phyloP scores from a whole-genome alignment of 2,329 filamentous ascomycete genomes.

The Aspergillus melleus region DNA sequence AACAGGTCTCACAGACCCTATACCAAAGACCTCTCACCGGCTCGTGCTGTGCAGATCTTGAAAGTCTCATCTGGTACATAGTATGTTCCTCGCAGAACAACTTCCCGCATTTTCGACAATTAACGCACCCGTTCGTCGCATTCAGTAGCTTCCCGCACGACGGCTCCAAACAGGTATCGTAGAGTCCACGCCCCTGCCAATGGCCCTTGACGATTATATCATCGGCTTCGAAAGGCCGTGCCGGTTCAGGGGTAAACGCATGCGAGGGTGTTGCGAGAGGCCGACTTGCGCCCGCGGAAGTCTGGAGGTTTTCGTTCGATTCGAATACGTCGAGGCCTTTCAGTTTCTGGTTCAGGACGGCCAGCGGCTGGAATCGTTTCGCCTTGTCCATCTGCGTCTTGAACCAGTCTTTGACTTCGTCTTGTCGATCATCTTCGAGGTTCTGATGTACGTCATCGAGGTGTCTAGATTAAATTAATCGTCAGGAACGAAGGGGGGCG shows the following conservation, averaged over 20 bases:
- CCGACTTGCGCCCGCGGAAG: slow-evolving; percentile 39
- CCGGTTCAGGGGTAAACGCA: slow-evolving; percentile 33
- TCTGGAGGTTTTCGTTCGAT: slow-evolving; percentile 70
- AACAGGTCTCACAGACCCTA: slow-evolving; percentile 97
- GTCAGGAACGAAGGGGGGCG: neutral
- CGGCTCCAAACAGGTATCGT: slow-evolving; percentile 84
- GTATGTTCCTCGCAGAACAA: slow-evolving; percentile 97
- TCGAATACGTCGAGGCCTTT: slow-evolving; percentile 93
- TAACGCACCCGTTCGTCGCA: slow-evolving; percentile 77
- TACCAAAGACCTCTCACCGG: slow-evolving; percentile 90
- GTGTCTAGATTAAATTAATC: slow-evolving; percentile 53
- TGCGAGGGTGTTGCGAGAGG: slow-evolving; percentile 24
- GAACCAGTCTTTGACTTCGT: slow-evolving; percentile 97
- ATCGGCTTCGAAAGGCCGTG: slow-evolving; percentile 68
- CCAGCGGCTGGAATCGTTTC: slow-evolving; percentile 88
- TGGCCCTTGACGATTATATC: slow-evolving; percentile 84
- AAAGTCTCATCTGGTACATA: slow-evolving; percentile 99
- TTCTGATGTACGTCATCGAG: slow-evolving; percentile 90
- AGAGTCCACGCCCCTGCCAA: slow-evolving; percentile 76
- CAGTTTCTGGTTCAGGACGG: slow-evolving; percentile 88
- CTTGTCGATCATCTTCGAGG: slow-evolving; percentile 81
- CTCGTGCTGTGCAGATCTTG: slow-evolving; percentile 83
- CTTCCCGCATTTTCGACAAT: slow-evolving; percentile 89
- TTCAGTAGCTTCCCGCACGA: slow-evolving; percentile 79
- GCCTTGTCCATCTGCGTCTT: slow-evolving; percentile 91